Evolutionary conservation across 2,329 filamentous ascomycete genomes (phyloP), one percentile per base, ranked within the genome.

Genomic region (Raffaelea arxii): DNA sequence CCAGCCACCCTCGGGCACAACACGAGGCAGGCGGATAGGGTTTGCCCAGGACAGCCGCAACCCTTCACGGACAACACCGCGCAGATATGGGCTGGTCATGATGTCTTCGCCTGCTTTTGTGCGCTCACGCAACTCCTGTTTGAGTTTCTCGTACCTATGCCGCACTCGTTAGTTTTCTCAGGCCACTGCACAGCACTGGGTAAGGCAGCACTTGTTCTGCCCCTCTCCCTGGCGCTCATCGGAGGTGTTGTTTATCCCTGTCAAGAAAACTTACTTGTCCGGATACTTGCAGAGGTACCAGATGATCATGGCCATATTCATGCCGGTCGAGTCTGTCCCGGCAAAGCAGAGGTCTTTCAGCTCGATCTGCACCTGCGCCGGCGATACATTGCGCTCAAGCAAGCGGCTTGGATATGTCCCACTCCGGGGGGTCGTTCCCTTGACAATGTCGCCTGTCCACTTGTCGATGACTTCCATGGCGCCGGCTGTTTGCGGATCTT

Each of bases 31-130:
- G 10, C 50, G 46, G 7, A 49, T 50, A 0, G 53, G 54, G 21
- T 46, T 49, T 2, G 49, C 50, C 49, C 46, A 49, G 5, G 49
- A 48, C 18, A 55, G 44, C 0, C 55, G 50, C 12, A 55, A 47
- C 11, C 51, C 44, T 38, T 56, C 52, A 18, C 47, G 41, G 4
- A 55, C 38, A 24, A 54, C 50, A 30, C 35, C 49, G 4, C 50
- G 49, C 5, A 55, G 39, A 41, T 53, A 54, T 1, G 47, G 37
- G 12, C 38, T 27, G 2, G 45, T 35, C 3, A 45, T 46, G 14
- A 37, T 35, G 46, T 42, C 41, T 4, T n/a, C 36, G 18, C 18
- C 27, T 4, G 45, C 14, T 3, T 32, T 30, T 18, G 24, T 36
- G 27, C 25, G 25, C n/a, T 21, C 22, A 23, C 6, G 1, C n/a